Base-by-base conservation (phyloP, 176 grass and related monocot genomes). In the Carex kokanica region DNA sequence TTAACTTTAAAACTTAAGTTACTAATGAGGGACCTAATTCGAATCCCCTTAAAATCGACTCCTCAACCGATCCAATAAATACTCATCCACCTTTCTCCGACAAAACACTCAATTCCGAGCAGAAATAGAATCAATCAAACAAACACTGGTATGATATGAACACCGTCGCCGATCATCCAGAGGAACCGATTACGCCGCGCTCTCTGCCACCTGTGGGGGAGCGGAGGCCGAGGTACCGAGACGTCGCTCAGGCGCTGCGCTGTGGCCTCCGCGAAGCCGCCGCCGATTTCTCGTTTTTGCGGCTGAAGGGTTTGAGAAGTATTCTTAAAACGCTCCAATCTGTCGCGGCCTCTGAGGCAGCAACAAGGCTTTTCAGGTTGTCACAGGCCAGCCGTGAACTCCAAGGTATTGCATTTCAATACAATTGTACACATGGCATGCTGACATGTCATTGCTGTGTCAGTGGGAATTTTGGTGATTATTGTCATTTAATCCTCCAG, bases 271-370 rank as follows among this genome's bases (percentile, higher is more conserved):
- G 85, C 17, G 87, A 92, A 55, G 84, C 85, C n/a, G 62, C 68
- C 18, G 84, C 85, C 65, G 87, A 74, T 40, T 84, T 92, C 87
- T 92, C 87, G 51, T 92, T 92, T 82, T 74, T 92, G 5, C 81
- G 87, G 14, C 54, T 92, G 52, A 85, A 87, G 54, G 87, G 85
- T 79, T 83, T 92, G 82, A 85, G 82, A 61, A 80, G 84, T 58
- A 78, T 89, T 74, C 84, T 92, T 51, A 88, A 85, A 68, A 82
- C 87, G 38, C 87, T 92, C 29, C 82, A 70, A 80, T 86, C 70
- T 21, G 41, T 54, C 10, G 51, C 85, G 49, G 79, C 23, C 20
- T 56, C 86, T 5, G 85, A 74, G 52, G 45, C 67, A 36, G 53
- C 18, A 2, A 43, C 57, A 0, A 38, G 68, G 23, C 85, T 89